Evolutionary conservation across 139 green algal species (phyloP).

Genomic region (Edaphochlamys debaryana): DNA sequence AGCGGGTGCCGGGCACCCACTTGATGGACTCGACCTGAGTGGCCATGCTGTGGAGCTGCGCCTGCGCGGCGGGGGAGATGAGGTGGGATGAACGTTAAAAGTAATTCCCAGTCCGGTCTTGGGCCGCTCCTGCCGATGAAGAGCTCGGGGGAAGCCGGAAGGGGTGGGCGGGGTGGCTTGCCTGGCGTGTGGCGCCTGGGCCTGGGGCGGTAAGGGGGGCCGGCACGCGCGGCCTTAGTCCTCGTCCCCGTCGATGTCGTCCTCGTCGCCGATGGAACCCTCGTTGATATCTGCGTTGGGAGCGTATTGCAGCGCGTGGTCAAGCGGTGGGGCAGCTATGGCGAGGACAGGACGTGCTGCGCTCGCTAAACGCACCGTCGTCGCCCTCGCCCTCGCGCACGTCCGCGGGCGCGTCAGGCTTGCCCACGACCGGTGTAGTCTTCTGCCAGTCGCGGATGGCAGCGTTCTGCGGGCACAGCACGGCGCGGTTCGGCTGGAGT

Average conservation of each 20-base stretch:
- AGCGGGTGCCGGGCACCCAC: slow-evolving; percentile 68
- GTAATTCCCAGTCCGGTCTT: too few species aligned
- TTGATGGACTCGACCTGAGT: slow-evolving; percentile 79
- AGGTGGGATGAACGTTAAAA: too few species aligned
- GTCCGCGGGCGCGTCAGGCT: slow-evolving; percentile 4
- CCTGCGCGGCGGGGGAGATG: too few species aligned
- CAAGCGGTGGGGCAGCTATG: too few species aligned
- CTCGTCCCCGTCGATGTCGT: slow-evolving; percentile 25
- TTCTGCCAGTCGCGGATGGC: slow-evolving; percentile 22
- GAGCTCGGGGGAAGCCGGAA: too few species aligned
- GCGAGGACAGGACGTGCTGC: too few species aligned
- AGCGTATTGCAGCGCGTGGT: too few species aligned
- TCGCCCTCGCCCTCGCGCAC: neutral
- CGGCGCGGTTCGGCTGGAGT: neutral
- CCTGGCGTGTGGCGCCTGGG: too few species aligned
- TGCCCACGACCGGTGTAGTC: slow-evolving; percentile 1
- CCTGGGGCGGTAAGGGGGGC: too few species aligned
- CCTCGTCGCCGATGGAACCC: slow-evolving; percentile 12
- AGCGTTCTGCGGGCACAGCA: neutral
- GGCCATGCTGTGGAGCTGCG: too few species aligned
- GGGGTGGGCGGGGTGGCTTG: too few species aligned
- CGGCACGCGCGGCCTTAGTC: slow-evolving; percentile 6
- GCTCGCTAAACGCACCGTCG: neutral
- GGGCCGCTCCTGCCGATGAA: too few species aligned
- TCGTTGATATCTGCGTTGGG: neutral